A percentile compares a stretch with the other conserved stretches of the same genome.
These are phyloP conservation scores for Pseudopyrenochaeta lycopersici DNA, from an alignment of 2,329 filamentous ascomycete genomes.

Conservation along the genomic window DNA sequence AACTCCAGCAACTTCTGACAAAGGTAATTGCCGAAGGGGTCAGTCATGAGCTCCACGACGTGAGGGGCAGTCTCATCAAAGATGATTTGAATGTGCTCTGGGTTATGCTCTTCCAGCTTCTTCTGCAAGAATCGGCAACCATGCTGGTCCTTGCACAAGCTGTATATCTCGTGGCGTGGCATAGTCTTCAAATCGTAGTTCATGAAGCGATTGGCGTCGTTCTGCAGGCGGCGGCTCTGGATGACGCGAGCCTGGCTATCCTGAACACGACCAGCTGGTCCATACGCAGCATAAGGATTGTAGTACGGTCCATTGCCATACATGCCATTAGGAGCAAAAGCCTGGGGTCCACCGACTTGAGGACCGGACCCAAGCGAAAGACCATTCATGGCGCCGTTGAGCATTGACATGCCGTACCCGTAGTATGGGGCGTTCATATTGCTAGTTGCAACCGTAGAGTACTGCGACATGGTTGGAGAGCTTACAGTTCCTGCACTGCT, in stretches of 20 bases:
- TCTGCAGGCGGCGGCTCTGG: slow-evolving; percentile 76
- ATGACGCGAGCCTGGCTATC: slow-evolving; percentile 81
- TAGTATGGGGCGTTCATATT: slow-evolving; percentile 52
- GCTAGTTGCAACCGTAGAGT: slow-evolving; percentile 29
- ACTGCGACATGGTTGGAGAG: slow-evolving; percentile 45
- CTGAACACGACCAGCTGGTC: slow-evolving; percentile 62
- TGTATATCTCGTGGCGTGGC: slow-evolving; percentile 79
- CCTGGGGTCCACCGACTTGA: slow-evolving; percentile 49
- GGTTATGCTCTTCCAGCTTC: slow-evolving; percentile 89
- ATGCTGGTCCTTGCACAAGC: slow-evolving; percentile 96
- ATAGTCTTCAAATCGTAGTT: slow-evolving; percentile 84
- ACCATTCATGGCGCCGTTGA: slow-evolving; percentile 74
- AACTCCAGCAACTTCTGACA: slow-evolving; percentile 98
- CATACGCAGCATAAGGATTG: slow-evolving; percentile 48
- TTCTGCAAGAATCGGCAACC: slow-evolving; percentile 97
- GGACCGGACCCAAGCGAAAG: slow-evolving; percentile 56
- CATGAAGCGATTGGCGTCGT: slow-evolving; percentile 76
- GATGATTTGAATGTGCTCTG: slow-evolving; percentile 88
- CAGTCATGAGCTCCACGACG: slow-evolving; percentile 96
- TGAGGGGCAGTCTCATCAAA: slow-evolving; percentile 93
- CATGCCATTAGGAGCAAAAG: slow-evolving; percentile 33
- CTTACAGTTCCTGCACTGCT: slow-evolving; percentile 33
- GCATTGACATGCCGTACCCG: slow-evolving; percentile 67
- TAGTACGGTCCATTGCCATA: slow-evolving; percentile 33
- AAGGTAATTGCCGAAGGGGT: slow-evolving; percentile 98